Base-by-base conservation (phyloP, 2,329 filamentous ascomycete species). In the Penicillium freii region DNA sequence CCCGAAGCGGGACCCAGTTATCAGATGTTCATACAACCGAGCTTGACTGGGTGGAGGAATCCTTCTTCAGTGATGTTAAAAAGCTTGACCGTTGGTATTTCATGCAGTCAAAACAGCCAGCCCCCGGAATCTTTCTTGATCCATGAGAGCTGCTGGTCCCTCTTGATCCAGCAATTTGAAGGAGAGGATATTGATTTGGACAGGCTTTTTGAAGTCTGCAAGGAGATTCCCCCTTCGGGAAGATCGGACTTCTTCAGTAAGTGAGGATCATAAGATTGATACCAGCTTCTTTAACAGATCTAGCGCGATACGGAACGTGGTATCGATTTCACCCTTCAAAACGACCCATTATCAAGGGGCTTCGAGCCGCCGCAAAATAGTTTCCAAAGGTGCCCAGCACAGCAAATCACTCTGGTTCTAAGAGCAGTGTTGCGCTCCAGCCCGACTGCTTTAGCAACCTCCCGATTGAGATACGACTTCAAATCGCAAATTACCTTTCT, bases 131-230 rank as follows among this genome's bases (percentile, higher is more conserved):
- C 43, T 43, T 45, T 47, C 25, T 43, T 58, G 29, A 27, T 56
- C 43, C 56, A 58, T 44, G 34, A 46, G 21, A 36, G 15, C 36
- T 58, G 56, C 33, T 56, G 52, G 47, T 42, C 15, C 17, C 15
- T 58, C 34, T 33, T 58, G 29, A 33, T 9, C 21, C 43, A n/a
- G 38, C 43, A 55, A 13, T 58, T 58, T 17, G 42, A 39, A 51
- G 31, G 48, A 15, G 36, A 44, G 4, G 47, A 58, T 5, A 17
- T 56, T 5, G 44, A 58, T 44, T 36, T 58, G 5, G 48, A 52
- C 45, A 51, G 42, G 17, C 47, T 56, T 44, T 56, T 58, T 27
- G 51, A 52, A 38, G 43, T 58, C 42, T 58, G 43, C 25, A 55
- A 27, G 29, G 34, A 51, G 1, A 46, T 42, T 31, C 34, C 51